Conservation (phyloP, 2,329 filamentous ascomycete genomes). For the Magnaporthiopsis rhizophila region DNA sequence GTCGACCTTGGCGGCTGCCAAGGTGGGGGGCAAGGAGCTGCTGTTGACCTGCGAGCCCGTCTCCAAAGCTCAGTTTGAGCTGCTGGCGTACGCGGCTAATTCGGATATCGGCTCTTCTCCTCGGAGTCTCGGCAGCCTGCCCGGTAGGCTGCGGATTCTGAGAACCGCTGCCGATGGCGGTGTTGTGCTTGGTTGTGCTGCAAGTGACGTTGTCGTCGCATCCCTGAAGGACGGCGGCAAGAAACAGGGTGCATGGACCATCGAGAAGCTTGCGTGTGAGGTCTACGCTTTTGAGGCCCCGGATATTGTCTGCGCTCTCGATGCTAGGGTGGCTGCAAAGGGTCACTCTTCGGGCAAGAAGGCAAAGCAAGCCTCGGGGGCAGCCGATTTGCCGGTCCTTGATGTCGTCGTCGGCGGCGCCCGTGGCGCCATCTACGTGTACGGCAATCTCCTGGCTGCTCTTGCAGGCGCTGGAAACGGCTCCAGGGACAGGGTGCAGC, state of each 20-base stretch:
- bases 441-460: slow-evolving; percentile 62
- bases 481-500: slow-evolving; percentile 41
- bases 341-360: slow-evolving; percentile 18
- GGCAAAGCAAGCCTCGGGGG: slow-evolving; percentile 16
- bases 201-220: neutral
- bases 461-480: slow-evolving; percentile 37
- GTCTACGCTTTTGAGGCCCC: slow-evolving; percentile 51
- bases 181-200: slow-evolving; percentile 1
- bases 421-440: slow-evolving; percentile 72
- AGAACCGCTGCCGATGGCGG: slow-evolving; percentile 1
- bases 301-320: slow-evolving; percentile 59
- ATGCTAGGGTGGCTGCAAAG: slow-evolving; percentile 43
- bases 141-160: slow-evolving; percentile 5
- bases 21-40: slow-evolving; percentile 28
- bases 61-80: slow-evolving; percentile 26
- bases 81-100: slow-evolving; percentile 37
- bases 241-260: slow-evolving; percentile 5
- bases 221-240: neutral
- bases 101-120: slow-evolving; percentile 9
- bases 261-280: slow-evolving; percentile 21
- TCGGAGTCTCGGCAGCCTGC: slow-evolving; percentile 7
- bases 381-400: slow-evolving; percentile 32
- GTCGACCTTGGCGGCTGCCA: neutral
- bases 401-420: slow-evolving; percentile 72
- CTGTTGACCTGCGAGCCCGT: slow-evolving; percentile 37